Percentiles rank a stretch among this genome's conserved stretches.
These are phyloP conservation scores for Sungouiozyma ichnusensis DNA, from an alignment of 805 yeast genomes.

Conservation along the genomic window DNA sequence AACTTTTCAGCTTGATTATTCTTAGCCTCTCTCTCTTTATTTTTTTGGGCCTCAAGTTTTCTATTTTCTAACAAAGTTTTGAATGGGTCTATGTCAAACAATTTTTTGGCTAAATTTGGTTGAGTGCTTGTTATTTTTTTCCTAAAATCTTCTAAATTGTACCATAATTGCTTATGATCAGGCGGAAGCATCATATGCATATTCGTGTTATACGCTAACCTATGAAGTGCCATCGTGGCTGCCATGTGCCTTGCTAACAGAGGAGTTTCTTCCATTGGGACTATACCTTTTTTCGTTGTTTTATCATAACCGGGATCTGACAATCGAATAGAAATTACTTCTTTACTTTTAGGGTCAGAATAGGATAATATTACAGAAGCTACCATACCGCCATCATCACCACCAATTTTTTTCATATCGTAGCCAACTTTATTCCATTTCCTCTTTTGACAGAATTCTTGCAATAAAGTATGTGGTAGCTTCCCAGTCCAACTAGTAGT, in stretches of 20 bases:
- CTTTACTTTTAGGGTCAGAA: constrained; percentile 75
- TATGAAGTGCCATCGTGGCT: constrained; percentile 78
- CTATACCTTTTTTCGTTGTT: constrained; percentile 37
- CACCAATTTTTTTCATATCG: constrained; percentile 45
- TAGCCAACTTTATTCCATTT: constrained; percentile 85
- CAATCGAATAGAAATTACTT: constrained; percentile 46
- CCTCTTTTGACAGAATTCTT: constrained; percentile 77
- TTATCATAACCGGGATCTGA: constrained; percentile 34
- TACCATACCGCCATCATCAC: constrained; percentile 41
- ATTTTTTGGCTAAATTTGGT: constrained; percentile 37
- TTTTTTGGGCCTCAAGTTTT: constrained; percentile 33
- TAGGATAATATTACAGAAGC: constrained; percentile 58
- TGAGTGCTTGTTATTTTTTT: constrained; percentile 35
- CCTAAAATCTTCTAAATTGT: constrained; percentile 53
- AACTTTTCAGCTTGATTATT: constrained; percentile 41
- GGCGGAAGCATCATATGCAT: constrained; percentile 81
- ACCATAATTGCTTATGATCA: constrained; percentile 73
- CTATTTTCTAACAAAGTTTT: constrained; percentile 48
- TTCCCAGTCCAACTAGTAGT: constrained; percentile 90
- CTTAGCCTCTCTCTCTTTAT: constrained; percentile 38
- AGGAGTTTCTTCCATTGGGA: constrained; percentile 65
- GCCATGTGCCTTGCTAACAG: constrained; percentile 84
- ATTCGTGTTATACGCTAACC: constrained; percentile 72
- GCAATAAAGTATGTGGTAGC: constrained; percentile 73
- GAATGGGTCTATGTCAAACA: constrained; percentile 72